Percentiles rank a stretch among this genome's conserved stretches.
Conservation (phyloP, 2,329 filamentous ascomycete species). For the Zymoseptoria brevis region DNA sequence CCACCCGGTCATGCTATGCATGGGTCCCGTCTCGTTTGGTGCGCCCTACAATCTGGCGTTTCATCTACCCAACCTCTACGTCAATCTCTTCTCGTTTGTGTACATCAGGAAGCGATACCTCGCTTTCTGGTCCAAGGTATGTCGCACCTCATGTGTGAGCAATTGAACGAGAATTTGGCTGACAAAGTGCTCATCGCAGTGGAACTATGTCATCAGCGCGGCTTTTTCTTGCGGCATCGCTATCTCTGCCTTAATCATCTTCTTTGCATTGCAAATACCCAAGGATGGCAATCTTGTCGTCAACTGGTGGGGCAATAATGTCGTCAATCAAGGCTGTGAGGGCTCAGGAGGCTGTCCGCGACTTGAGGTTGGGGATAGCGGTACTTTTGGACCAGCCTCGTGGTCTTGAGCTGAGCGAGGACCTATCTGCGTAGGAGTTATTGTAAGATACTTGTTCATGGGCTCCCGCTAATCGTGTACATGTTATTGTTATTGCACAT, state of each 20-base stretch:
- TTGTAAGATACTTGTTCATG: too few species aligned
- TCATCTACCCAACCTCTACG: constrained; percentile 1
- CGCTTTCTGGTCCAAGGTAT: constrained; percentile 7
- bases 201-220: constrained; percentile 7
- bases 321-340: constrained; percentile 1
- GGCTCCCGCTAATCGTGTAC: too few species aligned
- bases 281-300: background rate
- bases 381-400: constrained; percentile 1
- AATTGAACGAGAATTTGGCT: background rate
- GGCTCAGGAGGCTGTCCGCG: constrained; percentile 5
- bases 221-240: constrained; percentile 5
- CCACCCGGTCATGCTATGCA: constrained; percentile 4
- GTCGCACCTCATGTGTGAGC: background rate
- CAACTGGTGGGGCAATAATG: constrained; percentile 5
- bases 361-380: background rate
- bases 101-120: constrained; percentile 6
- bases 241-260: constrained; percentile 5
- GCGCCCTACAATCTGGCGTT: constrained; percentile 6
- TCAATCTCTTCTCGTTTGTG: constrained; percentile 5
- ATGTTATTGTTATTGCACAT: too few species aligned
- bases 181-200: background rate
- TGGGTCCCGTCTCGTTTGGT: constrained; percentile 4
- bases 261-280: constrained; percentile 6
- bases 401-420: background rate
- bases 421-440: too few species aligned